phyloP scores from a whole-genome alignment of 2,329 filamentous ascomycete genomes.

The Amesomyces nigricolor region DNA sequence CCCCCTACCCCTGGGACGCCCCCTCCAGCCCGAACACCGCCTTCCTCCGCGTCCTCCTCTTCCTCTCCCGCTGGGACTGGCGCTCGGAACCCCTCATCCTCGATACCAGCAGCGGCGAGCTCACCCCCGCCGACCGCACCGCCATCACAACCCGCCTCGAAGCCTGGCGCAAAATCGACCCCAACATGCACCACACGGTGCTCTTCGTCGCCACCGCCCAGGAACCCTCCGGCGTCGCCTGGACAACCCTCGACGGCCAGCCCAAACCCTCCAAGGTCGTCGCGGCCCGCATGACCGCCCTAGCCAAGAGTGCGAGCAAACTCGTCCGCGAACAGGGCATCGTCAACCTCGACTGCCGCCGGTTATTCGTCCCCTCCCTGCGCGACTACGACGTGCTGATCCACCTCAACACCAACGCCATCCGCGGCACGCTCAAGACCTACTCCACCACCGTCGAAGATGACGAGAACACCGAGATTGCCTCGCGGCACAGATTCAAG shows the following conservation, averaged over 20 bases:
- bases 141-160: slow-evolving; percentile 67
- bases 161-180: slow-evolving; percentile 83
- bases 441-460: slow-evolving; percentile 31
- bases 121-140: slow-evolving; percentile 56
- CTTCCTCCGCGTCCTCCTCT: slow-evolving; percentile 72
- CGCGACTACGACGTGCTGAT: slow-evolving; percentile 84
- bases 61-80: slow-evolving; percentile 91
- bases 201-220: slow-evolving; percentile 77
- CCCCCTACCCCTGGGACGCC: slow-evolving; percentile 71
- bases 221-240: slow-evolving; percentile 72
- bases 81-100: slow-evolving; percentile 73
- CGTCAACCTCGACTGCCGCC: slow-evolving; percentile 42
- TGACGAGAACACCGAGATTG: slow-evolving; percentile 25
- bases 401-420: slow-evolving; percentile 54
- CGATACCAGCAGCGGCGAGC: slow-evolving; percentile 58
- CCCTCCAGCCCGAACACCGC: slow-evolving; percentile 74
- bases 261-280: slow-evolving; percentile 68
- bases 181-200: slow-evolving; percentile 75
- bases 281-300: slow-evolving; percentile 72
- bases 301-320: slow-evolving; percentile 71
- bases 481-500: slow-evolving; percentile 59
- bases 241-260: slow-evolving; percentile 58
- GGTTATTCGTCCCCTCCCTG: slow-evolving; percentile 67
- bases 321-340: slow-evolving; percentile 50
- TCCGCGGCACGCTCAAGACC: slow-evolving; percentile 37